Percentiles rank a stretch among this genome's conserved stretches.
Evolutionary conservation across 2,329 filamentous ascomycete genomes (phyloP).

Genomic region (Neonectria magnoliae): DNA sequence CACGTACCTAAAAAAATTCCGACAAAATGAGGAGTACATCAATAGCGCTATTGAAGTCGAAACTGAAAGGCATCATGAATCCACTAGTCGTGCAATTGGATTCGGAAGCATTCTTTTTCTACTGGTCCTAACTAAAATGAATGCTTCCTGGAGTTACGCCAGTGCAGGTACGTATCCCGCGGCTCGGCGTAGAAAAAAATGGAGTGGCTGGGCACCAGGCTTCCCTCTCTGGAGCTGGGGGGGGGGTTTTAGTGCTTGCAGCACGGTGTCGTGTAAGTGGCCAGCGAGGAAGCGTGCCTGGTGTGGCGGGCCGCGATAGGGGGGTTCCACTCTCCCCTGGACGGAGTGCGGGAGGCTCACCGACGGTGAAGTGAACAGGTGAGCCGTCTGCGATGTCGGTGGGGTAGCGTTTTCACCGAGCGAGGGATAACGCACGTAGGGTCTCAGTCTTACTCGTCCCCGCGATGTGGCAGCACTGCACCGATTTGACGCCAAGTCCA

Average conservation of each 20-base stretch:
- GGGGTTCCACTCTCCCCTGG: background rate
- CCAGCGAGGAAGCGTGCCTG: background rate
- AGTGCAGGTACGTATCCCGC: conserved; percentile 27
- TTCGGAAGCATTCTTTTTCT: background rate
- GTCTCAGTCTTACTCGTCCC: conserved; percentile 5
- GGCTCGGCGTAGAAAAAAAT: conserved; percentile 30
- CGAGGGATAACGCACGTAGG: conserved; percentile 4
- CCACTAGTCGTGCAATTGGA: background rate
- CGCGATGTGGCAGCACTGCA: background rate
- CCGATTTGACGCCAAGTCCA: background rate
- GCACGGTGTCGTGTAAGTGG: conserved; percentile 13
- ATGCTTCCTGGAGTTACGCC: conserved; percentile 43
- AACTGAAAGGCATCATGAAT: background rate
- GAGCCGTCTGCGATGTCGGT: conserved; percentile 9
- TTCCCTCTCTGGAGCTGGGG: conserved; percentile 14
- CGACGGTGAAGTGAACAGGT: background rate
- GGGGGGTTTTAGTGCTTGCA: conserved; percentile 11
- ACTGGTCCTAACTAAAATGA: conserved; percentile 45
- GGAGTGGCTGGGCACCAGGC: conserved; percentile 42
- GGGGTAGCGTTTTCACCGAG: conserved; percentile 9
- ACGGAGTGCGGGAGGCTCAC: background rate
- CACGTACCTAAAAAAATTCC: background rate
- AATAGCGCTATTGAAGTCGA: too few relatives aligned
- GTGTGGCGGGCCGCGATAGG: background rate
- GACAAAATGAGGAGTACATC: background rate